These are phyloP conservation scores for Beauveria varroae DNA, from an alignment of 2,329 filamentous ascomycete species.

Conservation along the genomic window DNA sequence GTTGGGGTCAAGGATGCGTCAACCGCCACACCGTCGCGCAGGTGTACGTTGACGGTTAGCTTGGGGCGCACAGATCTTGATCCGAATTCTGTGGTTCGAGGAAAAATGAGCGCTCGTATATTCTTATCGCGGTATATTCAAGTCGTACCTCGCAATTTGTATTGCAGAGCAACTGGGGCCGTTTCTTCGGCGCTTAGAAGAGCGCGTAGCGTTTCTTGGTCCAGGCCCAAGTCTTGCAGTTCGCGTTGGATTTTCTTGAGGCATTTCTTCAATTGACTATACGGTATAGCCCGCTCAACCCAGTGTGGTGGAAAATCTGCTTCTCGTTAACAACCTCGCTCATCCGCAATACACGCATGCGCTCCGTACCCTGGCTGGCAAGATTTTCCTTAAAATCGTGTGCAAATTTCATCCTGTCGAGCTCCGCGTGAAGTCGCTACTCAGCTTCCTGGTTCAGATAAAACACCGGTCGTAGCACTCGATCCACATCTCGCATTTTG, in stretches of 20 bases:
- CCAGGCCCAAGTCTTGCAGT: constrained; percentile 62
- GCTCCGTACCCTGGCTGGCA: constrained; percentile 45
- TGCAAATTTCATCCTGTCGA: constrained; percentile 69
- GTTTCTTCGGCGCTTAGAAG: constrained; percentile 48
- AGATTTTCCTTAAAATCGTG: constrained; percentile 68
- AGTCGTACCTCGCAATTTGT: constrained; percentile 44
- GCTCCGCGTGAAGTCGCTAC: neutral
- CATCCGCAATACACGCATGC: neutral
- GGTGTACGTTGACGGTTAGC: constrained; percentile 61
- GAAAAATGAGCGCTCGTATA: neutral
- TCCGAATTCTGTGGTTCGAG: constrained; percentile 24
- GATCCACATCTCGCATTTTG: neutral
- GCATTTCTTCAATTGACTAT: constrained; percentile 80
- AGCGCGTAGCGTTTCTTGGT: constrained; percentile 59
- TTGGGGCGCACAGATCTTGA: constrained; percentile 53
- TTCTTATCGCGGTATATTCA: neutral
- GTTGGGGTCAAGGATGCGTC: constrained; percentile 60
- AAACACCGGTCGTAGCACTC: neutral
- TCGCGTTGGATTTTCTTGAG: constrained; percentile 73
- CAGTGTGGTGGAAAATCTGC: constrained; percentile 63
- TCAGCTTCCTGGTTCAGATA: neutral
- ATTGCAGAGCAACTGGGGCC: constrained; percentile 41
- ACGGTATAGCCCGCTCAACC: constrained; percentile 71
- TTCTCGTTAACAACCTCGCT: neutral
- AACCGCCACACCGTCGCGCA: constrained; percentile 57